A percentile compares a stretch with the other conserved stretches of the same genome.
Evolutionary conservation across 345 rosid genomes (phyloP).

Genomic region (Gossypioides kirkii): DNA sequence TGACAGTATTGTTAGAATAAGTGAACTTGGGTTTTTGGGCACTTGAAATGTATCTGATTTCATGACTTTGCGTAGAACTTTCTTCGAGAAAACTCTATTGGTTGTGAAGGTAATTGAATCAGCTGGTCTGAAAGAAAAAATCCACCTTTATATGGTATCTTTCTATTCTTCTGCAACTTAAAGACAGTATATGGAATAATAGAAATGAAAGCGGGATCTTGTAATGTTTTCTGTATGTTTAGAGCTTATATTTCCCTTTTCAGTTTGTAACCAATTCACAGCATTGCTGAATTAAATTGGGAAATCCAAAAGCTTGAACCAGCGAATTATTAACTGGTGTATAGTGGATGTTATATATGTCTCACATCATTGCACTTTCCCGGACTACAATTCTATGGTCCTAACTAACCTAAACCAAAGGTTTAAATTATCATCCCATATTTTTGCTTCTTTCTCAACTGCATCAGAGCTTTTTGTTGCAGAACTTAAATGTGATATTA

Average conservation of each 20-base stretch:
- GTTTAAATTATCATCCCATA: not conserved
- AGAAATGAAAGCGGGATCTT: not conserved
- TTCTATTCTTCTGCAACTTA: not conserved
- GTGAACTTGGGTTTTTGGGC: not conserved
- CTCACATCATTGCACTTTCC: not conserved
- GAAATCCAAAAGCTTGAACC: not conserved
- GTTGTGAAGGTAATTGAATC: not conserved
- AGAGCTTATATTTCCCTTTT: not conserved
- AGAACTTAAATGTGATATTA: not conserved
- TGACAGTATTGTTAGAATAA: not conserved
- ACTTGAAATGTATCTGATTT: not conserved
- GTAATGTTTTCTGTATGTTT: not conserved
- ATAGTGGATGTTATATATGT: not conserved
- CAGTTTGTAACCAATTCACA: not conserved
- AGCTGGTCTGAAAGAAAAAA: not conserved
- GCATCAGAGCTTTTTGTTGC: not conserved
- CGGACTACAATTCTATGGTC: not conserved
- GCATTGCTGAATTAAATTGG: slow-evolving; percentile 5
- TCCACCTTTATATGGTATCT: not conserved
- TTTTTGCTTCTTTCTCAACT: not conserved
- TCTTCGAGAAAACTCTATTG: not conserved
- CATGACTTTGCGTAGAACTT: not conserved
- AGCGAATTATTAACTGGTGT: not conserved
- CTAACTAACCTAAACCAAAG: not conserved
- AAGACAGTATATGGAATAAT: not conserved